phyloP scores from a whole-genome alignment of 2,329 filamentous ascomycete species.

The Fusarium sp. region DNA sequence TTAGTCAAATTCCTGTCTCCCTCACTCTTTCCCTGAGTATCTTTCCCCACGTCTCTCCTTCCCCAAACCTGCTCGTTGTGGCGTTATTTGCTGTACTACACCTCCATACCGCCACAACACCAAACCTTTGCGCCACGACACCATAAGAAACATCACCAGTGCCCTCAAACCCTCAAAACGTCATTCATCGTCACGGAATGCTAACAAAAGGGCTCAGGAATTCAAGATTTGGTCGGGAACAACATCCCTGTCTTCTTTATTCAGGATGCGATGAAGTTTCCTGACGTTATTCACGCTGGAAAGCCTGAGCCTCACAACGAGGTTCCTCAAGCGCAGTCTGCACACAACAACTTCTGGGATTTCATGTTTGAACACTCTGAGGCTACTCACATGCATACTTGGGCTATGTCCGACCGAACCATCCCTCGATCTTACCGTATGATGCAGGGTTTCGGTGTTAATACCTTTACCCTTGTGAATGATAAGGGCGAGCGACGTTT shows the following conservation, averaged over 20 bases:
- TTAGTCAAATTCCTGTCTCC: too few species aligned
- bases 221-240: constrained; percentile 63
- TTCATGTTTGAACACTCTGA: constrained; percentile 73
- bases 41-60: too few species aligned
- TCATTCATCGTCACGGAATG: too few species aligned
- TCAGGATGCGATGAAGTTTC: constrained; percentile 80
- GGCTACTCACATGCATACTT: constrained; percentile 82
- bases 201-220: too few species aligned
- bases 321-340: constrained; percentile 75
- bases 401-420: constrained; percentile 79
- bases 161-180: not conserved
- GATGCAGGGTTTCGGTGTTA: constrained; percentile 90
- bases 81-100: too few species aligned
- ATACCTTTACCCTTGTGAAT: constrained; percentile 78
- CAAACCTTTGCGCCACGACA: not conserved
- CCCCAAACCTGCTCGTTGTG: too few species aligned
- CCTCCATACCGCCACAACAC: not conserved
- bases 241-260: constrained; percentile 83
- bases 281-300: constrained; percentile 70
- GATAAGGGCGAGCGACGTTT: constrained; percentile 75
- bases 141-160: not conserved
- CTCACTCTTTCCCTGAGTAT: too few species aligned
- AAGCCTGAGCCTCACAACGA: constrained; percentile 79
- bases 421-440: constrained; percentile 82
- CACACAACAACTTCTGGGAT: constrained; percentile 83